Evolutionary conservation across 805 yeast species (phyloP).

Genomic region (Zygotorulaspora florentina): DNA sequence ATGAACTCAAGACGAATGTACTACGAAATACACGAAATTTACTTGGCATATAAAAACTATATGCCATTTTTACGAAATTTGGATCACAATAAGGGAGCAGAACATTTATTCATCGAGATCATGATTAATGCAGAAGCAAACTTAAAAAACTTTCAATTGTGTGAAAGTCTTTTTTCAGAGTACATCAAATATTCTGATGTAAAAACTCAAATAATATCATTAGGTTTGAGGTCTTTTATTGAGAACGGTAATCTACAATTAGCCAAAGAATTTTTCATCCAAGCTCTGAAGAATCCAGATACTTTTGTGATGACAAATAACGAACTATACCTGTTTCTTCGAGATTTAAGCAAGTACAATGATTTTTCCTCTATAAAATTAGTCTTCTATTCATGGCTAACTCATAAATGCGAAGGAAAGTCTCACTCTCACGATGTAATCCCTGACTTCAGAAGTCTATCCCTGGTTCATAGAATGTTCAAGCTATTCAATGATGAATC

Average conservation of each 20-base stretch:
- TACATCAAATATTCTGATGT: conserved; percentile 25
- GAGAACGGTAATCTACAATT: conserved; percentile 26
- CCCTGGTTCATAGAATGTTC: conserved; percentile 24
- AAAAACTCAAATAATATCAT: conserved; percentile 17
- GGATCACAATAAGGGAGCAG: not conserved
- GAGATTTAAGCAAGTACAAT: conserved; percentile 14
- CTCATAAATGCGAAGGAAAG: conserved; percentile 12
- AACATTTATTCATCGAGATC: conserved; percentile 14
- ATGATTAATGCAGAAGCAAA: conserved; percentile 19
- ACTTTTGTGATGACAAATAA: conserved; percentile 23
- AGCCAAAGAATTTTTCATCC: conserved; percentile 32
- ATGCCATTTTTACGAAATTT: conserved; percentile 6
- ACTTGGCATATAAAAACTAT: conserved; percentile 11
- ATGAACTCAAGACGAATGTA: conserved; percentile 10
- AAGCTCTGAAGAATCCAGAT: conserved; percentile 29
- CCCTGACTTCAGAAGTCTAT: conserved; percentile 15
- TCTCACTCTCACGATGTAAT: not conserved
- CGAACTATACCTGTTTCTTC: conserved; percentile 20
- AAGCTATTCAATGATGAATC: conserved; percentile 10
- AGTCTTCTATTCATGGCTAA: conserved; percentile 26
- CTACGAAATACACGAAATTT: conserved; percentile 25
- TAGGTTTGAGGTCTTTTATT: conserved; percentile 30
- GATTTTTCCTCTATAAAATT: conserved; percentile 22
- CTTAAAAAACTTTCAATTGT: conserved; percentile 20
- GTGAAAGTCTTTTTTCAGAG: conserved; percentile 28